phyloP scores from a whole-genome alignment of 1,284 basidiomycete species.

The Macrocystidia cucumis region DNA sequence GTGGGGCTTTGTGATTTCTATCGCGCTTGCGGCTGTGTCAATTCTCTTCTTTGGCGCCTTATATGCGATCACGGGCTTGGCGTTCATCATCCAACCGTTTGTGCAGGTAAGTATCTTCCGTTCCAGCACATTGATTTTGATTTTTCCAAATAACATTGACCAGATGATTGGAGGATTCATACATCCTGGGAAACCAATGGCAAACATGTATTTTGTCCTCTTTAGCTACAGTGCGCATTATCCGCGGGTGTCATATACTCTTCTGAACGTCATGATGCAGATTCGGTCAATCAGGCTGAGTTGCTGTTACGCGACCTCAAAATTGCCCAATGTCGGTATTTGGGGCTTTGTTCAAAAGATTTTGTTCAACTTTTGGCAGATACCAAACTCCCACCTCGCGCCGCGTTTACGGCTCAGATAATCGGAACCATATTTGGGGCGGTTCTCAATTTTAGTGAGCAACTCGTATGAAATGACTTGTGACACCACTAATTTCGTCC shows the following conservation, averaged over 20 bases:
- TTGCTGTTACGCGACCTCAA: conserved; percentile 48
- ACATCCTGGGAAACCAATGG: conserved; percentile 51
- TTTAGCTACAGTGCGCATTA: conserved; percentile 35
- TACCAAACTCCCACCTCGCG: conserved; percentile 59
- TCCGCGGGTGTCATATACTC: not conserved
- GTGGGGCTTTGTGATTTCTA: conserved; percentile 38
- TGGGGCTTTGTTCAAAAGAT: not conserved
- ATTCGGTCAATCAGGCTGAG: conserved; percentile 34
- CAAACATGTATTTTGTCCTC: conserved; percentile 53
- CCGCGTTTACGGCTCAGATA: conserved; percentile 58
- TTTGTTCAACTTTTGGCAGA: conserved; percentile 24
- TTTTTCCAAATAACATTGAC: not conserved
- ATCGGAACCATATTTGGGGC: conserved; percentile 37
- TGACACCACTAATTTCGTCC: not conserved
- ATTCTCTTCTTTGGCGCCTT: conserved; percentile 41
- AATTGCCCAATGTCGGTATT: conserved; percentile 45
- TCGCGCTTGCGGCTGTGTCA: conserved; percentile 29
- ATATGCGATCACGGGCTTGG: conserved; percentile 45
- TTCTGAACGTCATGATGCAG: conserved; percentile 13
- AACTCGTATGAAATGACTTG: conserved; percentile 1
- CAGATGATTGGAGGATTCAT: conserved; percentile 54
- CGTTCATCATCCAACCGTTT: conserved; percentile 39
- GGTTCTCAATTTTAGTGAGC: conserved; percentile 41
- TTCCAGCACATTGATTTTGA: not conserved
- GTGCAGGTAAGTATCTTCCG: conserved; percentile 26